phyloP scores from a whole-genome alignment of 192 early-diverging fungal genomes.

The Coemansia aciculifera region DNA sequence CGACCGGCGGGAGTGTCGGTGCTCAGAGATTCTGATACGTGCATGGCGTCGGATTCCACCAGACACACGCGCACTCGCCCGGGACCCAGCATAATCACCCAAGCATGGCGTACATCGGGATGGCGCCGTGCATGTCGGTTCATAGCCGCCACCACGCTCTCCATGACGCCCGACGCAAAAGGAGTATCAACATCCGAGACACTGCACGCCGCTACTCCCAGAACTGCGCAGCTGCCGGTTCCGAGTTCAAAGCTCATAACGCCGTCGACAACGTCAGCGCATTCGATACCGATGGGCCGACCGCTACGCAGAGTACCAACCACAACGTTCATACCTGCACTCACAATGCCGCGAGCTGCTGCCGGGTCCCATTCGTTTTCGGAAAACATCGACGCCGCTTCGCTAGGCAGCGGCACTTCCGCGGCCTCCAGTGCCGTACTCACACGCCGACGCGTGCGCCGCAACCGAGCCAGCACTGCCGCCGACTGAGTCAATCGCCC shows the following conservation, averaged over 20 bases:
- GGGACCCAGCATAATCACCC: conserved; percentile 30
- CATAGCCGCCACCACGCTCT: conserved; percentile 37
- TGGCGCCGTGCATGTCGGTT: conserved; percentile 29
- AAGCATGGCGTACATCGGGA: conserved; percentile 31
- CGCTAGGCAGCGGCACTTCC: background rate
- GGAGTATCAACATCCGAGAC: conserved; percentile 9
- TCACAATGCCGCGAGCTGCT: conserved; percentile 6
- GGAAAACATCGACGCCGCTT: background rate
- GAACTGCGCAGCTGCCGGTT: background rate
- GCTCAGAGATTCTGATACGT: conserved; percentile 3
- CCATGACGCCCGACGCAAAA: conserved; percentile 40
- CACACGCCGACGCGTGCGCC: background rate
- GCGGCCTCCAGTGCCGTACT: background rate
- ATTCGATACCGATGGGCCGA: background rate
- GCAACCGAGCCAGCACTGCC: background rate
- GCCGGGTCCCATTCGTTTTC: background rate
- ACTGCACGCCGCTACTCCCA: background rate
- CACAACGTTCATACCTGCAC: background rate
- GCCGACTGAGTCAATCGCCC: background rate
- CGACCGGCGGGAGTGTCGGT: background rate
- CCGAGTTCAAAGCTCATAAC: background rate
- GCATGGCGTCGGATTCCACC: conserved; percentile 48
- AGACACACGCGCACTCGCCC: conserved; percentile 35
- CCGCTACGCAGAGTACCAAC: background rate
- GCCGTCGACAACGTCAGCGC: conserved; percentile 17